phyloP scores from a whole-genome alignment of 2,329 filamentous ascomycete species.

The Chaetomium olivaceum region DNA sequence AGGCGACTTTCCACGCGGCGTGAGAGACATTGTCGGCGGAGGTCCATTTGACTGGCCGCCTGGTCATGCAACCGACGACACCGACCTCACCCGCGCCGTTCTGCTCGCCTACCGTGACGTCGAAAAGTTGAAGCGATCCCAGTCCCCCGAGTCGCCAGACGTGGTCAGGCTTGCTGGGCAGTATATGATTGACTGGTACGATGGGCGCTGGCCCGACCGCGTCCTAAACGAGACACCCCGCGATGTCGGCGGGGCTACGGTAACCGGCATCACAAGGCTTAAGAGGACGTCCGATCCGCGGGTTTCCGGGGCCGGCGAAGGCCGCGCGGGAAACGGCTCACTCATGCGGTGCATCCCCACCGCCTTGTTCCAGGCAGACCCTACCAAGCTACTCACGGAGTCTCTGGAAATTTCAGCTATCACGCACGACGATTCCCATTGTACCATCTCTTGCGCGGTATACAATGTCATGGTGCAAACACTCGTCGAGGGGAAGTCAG shows the following conservation, averaged over 20 bases:
- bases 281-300: slow-evolving; percentile 35
- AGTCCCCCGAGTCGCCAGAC: slow-evolving; percentile 26
- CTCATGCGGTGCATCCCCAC: slow-evolving; percentile 52
- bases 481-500: slow-evolving; percentile 35
- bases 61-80: slow-evolving; percentile 51
- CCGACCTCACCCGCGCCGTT: slow-evolving; percentile 49
- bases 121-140: background rate
- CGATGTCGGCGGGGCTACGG: slow-evolving; percentile 47
- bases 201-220: slow-evolving; percentile 47
- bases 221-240: slow-evolving; percentile 36
- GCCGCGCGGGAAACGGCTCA: slow-evolving; percentile 47
- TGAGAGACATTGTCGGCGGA: slow-evolving; percentile 48
- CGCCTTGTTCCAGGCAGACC: slow-evolving; percentile 41
- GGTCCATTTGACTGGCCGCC: slow-evolving; percentile 46
- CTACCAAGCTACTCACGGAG: slow-evolving; percentile 35
- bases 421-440: slow-evolving; percentile 21
- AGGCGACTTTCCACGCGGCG: slow-evolving; percentile 39
- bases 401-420: slow-evolving; percentile 43
- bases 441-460: slow-evolving; percentile 38
- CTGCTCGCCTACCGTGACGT: slow-evolving; percentile 45
- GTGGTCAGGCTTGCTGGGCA: slow-evolving; percentile 41
- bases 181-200: slow-evolving; percentile 46
- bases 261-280: slow-evolving; percentile 38
- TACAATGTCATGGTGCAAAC: slow-evolving; percentile 44
- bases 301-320: slow-evolving; percentile 42